phyloP scores from a whole-genome alignment of 352 stramenopile genomes.

The Globisporangium cederbergense region DNA sequence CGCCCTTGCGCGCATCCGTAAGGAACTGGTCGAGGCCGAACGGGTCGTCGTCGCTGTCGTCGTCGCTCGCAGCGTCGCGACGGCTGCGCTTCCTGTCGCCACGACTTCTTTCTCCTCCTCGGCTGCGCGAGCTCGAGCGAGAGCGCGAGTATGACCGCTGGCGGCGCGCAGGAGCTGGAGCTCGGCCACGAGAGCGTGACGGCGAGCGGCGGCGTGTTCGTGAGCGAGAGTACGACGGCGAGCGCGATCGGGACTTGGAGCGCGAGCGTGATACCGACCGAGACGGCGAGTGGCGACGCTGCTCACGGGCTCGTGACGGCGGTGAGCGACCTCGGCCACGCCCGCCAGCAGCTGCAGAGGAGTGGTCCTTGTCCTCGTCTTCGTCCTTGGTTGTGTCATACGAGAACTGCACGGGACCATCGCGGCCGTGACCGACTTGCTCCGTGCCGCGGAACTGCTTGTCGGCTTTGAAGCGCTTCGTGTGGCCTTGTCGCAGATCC shows the following conservation, averaged over 20 bases:
- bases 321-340: slow-evolving; percentile 17
- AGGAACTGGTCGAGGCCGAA: slow-evolving; percentile 86
- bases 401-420: slow-evolving; percentile 87
- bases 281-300: slow-evolving; percentile 87
- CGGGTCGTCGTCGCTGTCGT: slow-evolving; percentile 64
- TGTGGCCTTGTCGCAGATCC: slow-evolving; percentile 81
- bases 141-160: slow-evolving; percentile 32
- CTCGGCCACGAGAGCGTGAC: slow-evolving; percentile 22
- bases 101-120: slow-evolving; percentile 17
- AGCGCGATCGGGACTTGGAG: slow-evolving; percentile 7
- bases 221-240: slow-evolving; percentile 62
- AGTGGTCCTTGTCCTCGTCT: slow-evolving; percentile 9
- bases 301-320: slow-evolving; percentile 13
- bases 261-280: slow-evolving; percentile 93
- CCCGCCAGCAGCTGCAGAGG: background rate
- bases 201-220: slow-evolving; percentile 22
- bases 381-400: slow-evolving; percentile 52
- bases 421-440: slow-evolving; percentile 45
- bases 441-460: slow-evolving; percentile 86
- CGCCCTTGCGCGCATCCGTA: slow-evolving; percentile 60
- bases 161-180: slow-evolving; percentile 3
- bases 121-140: slow-evolving; percentile 30
- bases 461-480: slow-evolving; percentile 88
- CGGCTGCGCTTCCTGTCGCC: slow-evolving; percentile 45
- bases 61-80: slow-evolving; percentile 35